Percentiles rank a stretch among this genome's conserved stretches.
Conservation (phyloP, 805 yeast genomes). For the Candida chilensis region DNA sequence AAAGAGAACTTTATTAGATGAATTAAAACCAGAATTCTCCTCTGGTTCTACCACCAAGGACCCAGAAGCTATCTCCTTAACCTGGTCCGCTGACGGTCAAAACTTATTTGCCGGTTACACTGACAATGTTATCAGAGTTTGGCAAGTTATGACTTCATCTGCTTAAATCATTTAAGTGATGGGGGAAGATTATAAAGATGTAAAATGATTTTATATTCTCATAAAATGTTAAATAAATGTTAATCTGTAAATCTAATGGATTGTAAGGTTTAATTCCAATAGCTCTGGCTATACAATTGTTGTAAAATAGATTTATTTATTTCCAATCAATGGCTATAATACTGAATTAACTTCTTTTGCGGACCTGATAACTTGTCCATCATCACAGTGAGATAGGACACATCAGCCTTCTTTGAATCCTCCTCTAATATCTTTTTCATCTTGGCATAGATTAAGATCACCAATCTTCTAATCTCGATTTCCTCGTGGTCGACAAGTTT, state of each 20-base stretch:
- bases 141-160: slow-evolving; percentile 97
- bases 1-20: slow-evolving; percentile 89
- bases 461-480: slow-evolving; percentile 26
- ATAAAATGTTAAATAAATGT: too few relatives aligned
- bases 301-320: too few relatives aligned
- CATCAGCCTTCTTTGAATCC: slow-evolving; percentile 7
- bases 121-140: slow-evolving; percentile 98
- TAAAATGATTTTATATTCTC: too few relatives aligned
- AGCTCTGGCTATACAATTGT: too few relatives aligned
- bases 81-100: slow-evolving; percentile 99
- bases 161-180: slow-evolving; percentile 18
- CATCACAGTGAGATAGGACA: slow-evolving; percentile 14
- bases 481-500: slow-evolving; percentile 15
- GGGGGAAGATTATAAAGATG: too few relatives aligned
- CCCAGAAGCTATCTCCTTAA: slow-evolving; percentile 95
- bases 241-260: too few relatives aligned
- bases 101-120: slow-evolving; percentile 99
- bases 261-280: too few relatives aligned
- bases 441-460: slow-evolving; percentile 27
- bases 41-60: slow-evolving; percentile 79
- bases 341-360: slow-evolving; percentile 37
- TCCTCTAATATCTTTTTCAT: slow-evolving; percentile 9
- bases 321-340: too few relatives aligned
- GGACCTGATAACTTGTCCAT: slow-evolving; percentile 27
- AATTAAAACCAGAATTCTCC: slow-evolving; percentile 96